Percentiles rank a stretch among this genome's conserved stretches.
These are phyloP conservation scores for Fusarium mangiferae DNA, from an alignment of 2,329 filamentous ascomycete species.

Conservation along the genomic window DNA sequence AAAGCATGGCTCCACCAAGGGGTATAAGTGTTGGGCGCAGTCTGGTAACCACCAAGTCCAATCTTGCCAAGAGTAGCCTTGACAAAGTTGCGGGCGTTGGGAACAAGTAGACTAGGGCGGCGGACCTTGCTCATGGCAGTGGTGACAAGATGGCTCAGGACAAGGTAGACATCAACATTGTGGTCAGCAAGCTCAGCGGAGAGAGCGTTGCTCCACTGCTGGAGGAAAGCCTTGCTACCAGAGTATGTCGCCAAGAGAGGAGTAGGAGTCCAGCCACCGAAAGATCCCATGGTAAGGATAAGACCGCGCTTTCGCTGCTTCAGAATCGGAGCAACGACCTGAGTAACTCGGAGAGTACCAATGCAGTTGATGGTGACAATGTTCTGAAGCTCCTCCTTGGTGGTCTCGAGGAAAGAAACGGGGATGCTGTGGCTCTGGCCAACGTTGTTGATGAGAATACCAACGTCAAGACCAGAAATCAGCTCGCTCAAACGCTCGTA, in stretches of 20 bases:
- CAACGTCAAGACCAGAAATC: slow-evolving; percentile 79
- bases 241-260: slow-evolving; percentile 96
- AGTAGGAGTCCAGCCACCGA: slow-evolving; percentile 91
- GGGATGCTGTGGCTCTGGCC: slow-evolving; percentile 94
- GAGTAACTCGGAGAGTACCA: slow-evolving; percentile 88
- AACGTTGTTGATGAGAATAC: slow-evolving; percentile 95
- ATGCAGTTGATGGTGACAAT: slow-evolving; percentile 97
- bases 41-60: slow-evolving; percentile 81
- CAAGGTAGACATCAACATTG: slow-evolving; percentile 89
- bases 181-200: slow-evolving; percentile 83
- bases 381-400: slow-evolving; percentile 81
- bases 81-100: slow-evolving; percentile 85
- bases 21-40: slow-evolving; percentile 84
- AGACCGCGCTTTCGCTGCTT: slow-evolving; percentile 84
- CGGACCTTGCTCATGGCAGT: slow-evolving; percentile 98
- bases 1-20: slow-evolving; percentile 93
- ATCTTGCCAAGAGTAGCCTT: slow-evolving; percentile 81
- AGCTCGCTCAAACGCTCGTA: slow-evolving; percentile 78
- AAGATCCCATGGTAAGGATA: slow-evolving; percentile 96
- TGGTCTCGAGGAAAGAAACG: slow-evolving; percentile 84
- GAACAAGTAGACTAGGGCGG: slow-evolving; percentile 79
- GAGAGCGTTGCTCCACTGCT: slow-evolving; percentile 92
- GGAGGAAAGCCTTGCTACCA: slow-evolving; percentile 96
- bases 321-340: slow-evolving; percentile 86
- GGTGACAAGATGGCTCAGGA: slow-evolving; percentile 92